Conservation (phyloP, 768 basidiomycete genomes). For the Sarcomyxa edulis region DNA sequence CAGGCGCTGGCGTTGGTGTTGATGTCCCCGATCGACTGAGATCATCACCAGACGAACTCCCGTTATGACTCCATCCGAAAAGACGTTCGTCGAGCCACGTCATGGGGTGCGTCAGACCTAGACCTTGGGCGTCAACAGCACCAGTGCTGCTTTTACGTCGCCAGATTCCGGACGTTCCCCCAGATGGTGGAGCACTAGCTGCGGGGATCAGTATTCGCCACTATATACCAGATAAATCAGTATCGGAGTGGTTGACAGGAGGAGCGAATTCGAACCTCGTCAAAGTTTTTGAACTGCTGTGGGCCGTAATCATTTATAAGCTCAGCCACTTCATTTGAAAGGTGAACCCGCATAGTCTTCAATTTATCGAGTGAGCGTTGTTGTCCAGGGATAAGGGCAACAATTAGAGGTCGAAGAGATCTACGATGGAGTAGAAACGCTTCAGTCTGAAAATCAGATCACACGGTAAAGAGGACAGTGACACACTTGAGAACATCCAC, state of each 20-base stretch:
- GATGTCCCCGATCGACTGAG: conserved; percentile 58
- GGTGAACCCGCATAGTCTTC: conserved; percentile 63
- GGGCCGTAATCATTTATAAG: conserved; percentile 89
- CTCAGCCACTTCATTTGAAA: conserved; percentile 81
- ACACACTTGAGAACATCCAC: conserved; percentile 94
- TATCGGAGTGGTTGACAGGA: conserved; percentile 4
- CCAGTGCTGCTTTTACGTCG: conserved; percentile 75
- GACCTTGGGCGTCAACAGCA: conserved; percentile 79
- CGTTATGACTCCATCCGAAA: conserved; percentile 85
- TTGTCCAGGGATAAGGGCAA: conserved; percentile 87
- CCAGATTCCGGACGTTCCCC: conserved; percentile 69
- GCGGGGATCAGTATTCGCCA: conserved; percentile 79
- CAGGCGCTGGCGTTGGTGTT: conserved; percentile 77
- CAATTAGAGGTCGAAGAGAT: conserved; percentile 83
- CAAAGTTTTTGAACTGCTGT: conserved; percentile 80
- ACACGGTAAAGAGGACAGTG: conserved; percentile 1
- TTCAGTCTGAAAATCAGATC: conserved; percentile 5
- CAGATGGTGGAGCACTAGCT: conserved; percentile 80
- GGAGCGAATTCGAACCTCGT: conserved; percentile 45
- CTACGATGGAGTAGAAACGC: conserved; percentile 42
- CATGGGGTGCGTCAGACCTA: conserved; percentile 7
- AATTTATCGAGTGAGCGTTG: conserved; percentile 73
- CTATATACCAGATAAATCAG: conserved; percentile 28
- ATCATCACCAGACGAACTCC: conserved; percentile 51
- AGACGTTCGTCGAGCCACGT: conserved; percentile 92